A percentile compares a stretch with the other conserved stretches of the same genome.
Evolutionary conservation across 2,329 filamentous ascomycete genomes (phyloP).

Genomic region (Stemphylium beticola): DNA sequence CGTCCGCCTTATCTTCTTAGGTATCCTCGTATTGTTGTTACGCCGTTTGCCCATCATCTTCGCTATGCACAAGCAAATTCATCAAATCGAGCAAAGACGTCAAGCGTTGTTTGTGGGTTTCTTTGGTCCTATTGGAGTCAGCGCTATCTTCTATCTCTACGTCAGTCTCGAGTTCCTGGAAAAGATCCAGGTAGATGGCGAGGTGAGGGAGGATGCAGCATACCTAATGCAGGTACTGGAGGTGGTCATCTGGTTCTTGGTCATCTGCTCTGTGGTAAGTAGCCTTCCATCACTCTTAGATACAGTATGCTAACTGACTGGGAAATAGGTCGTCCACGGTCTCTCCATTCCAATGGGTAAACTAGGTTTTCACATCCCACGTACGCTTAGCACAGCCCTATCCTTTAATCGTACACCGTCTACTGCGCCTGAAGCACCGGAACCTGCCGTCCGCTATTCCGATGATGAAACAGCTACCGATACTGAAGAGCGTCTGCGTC

Average conservation of each 20-base stretch:
- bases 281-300: not conserved
- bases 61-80: slow-evolving; percentile 74
- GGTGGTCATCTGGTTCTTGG: slow-evolving; percentile 85
- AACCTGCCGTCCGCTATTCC: slow-evolving; percentile 42
- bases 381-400: slow-evolving; percentile 63
- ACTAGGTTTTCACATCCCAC: slow-evolving; percentile 65
- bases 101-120: slow-evolving; percentile 90
- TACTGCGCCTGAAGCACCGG: slow-evolving; percentile 20
- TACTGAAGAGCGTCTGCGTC: slow-evolving; percentile 31
- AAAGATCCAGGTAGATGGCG: slow-evolving; percentile 63
- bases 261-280: slow-evolving; percentile 81
- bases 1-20: slow-evolving; percentile 74
- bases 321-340: slow-evolving; percentile 72
- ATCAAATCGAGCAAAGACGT: slow-evolving; percentile 74
- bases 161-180: slow-evolving; percentile 76
- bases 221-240: slow-evolving; percentile 69
- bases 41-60: slow-evolving; percentile 80
- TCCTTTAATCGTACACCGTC: slow-evolving; percentile 26
- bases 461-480: slow-evolving; percentile 22
- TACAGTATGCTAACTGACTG: not conserved
- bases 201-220: slow-evolving; percentile 68
- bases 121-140: slow-evolving; percentile 91
- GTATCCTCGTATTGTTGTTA: slow-evolving; percentile 76
- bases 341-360: slow-evolving; percentile 80
- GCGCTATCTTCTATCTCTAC: slow-evolving; percentile 88